Conservation (phyloP, 2,329 filamentous ascomycete species). For the Aureobasidium uvarum region DNA sequence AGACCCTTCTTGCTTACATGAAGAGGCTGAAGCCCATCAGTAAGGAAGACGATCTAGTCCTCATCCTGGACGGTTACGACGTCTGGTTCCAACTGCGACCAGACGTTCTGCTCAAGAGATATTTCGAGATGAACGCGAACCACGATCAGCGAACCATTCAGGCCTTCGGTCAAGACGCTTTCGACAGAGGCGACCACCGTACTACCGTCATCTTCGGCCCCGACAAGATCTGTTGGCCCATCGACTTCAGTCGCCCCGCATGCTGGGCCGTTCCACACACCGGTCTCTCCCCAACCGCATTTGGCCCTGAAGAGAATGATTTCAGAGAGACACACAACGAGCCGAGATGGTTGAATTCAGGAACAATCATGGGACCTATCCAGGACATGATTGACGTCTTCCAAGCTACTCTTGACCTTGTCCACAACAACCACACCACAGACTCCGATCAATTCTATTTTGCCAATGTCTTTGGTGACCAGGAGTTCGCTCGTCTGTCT, state of each 20-base stretch:
- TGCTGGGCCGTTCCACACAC: conserved; percentile 37
- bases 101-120: conserved; percentile 61
- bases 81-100: conserved; percentile 65
- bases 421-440: conserved; percentile 37
- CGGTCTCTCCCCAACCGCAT: conserved; percentile 41
- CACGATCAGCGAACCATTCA: conserved; percentile 29
- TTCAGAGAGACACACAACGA: conserved; percentile 40
- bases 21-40: conserved; percentile 35
- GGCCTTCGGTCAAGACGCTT: conserved; percentile 18
- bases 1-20: conserved; percentile 50
- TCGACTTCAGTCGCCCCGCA: conserved; percentile 34
- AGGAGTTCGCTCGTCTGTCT: conserved; percentile 52
- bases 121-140: conserved; percentile 51
- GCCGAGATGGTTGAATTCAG: conserved; percentile 52
- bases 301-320: conserved; percentile 39
- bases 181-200: conserved; percentile 16
- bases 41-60: conserved; percentile 56
- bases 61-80: conserved; percentile 64
- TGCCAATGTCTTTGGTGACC: conserved; percentile 53
- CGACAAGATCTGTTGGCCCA: conserved; percentile 39
- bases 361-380: conserved; percentile 48
- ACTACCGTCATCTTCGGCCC: conserved; percentile 37
- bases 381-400: conserved; percentile 43
- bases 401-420: conserved; percentile 42
- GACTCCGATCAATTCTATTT: conserved; percentile 50